phyloP scores from a whole-genome alignment of 2,329 filamentous ascomycete species.

The Neocatenulostroma microsporum region DNA sequence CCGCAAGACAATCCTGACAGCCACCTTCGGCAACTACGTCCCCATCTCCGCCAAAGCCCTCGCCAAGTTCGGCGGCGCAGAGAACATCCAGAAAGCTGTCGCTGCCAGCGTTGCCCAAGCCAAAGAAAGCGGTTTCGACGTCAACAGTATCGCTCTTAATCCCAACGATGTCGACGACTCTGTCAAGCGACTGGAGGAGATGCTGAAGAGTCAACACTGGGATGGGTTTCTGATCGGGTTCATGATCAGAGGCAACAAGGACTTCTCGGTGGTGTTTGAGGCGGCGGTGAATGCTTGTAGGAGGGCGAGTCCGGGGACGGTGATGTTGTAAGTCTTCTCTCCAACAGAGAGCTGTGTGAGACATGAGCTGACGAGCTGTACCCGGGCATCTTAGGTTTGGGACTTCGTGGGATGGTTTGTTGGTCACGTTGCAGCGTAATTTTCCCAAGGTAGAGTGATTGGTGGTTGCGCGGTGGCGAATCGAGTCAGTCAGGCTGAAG shows the following conservation, averaged over 20 bases:
- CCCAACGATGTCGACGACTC: conserved; percentile 3
- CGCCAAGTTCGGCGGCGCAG: conserved; percentile 3
- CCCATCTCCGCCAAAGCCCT: neutral
- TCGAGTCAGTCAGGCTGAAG: neutral
- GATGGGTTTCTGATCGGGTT: conserved; percentile 13
- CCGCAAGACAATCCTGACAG: conserved; percentile 2
- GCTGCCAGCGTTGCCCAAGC: neutral
- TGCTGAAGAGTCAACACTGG: conserved; percentile 5
- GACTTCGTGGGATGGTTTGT: conserved; percentile 10
- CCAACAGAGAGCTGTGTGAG: no score
- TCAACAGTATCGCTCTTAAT: conserved; percentile 9
- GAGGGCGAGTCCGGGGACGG: conserved; percentile 7
- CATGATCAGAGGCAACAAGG: conserved; percentile 11
- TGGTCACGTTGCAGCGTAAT: conserved; percentile 11
- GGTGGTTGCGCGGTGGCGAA: neutral
- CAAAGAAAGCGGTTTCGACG: conserved; percentile 11
- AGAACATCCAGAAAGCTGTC: conserved; percentile 1
- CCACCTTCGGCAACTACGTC: conserved; percentile 3
- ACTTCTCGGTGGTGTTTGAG: conserved; percentile 14
- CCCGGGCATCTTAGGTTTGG: no score
- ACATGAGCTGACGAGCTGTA: no score
- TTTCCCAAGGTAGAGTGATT: conserved; percentile 3
- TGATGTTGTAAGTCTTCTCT: no score
- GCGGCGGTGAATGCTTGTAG: conserved; percentile 10
- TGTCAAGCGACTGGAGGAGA: conserved; percentile 3